These are phyloP conservation scores for Kernera saxatilis DNA, from an alignment of 345 rosid species.

Conservation along the genomic window DNA sequence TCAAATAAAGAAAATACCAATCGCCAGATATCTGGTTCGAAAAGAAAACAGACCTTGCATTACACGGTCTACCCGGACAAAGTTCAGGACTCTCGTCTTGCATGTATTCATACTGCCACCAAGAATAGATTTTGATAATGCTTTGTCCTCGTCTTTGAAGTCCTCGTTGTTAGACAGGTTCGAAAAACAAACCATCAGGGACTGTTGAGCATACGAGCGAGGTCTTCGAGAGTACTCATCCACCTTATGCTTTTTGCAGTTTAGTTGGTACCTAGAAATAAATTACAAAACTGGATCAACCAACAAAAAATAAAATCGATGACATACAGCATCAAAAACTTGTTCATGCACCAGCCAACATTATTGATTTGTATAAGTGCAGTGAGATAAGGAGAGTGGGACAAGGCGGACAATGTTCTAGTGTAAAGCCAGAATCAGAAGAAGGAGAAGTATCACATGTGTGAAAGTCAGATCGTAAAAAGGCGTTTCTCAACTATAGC, in stretches of 20 bases:
- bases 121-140: slow-evolving; percentile 66
- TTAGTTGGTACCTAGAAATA: slow-evolving; percentile 64
- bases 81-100: slow-evolving; percentile 70
- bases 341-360: slow-evolving; percentile 5
- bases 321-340: not conserved
- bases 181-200: slow-evolving; percentile 33
- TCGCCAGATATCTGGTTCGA: slow-evolving; percentile 15
- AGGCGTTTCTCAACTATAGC: not conserved
- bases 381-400: not conserved
- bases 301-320: not conserved
- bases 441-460: slow-evolving; percentile 1
- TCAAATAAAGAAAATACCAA: not conserved
- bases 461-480: slow-evolving; percentile 3
- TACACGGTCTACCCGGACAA: slow-evolving; percentile 46
- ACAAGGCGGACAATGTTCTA: not conserved
- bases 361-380: not conserved
- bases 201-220: slow-evolving; percentile 36
- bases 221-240: slow-evolving; percentile 49
- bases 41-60: slow-evolving; percentile 56
- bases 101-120: slow-evolving; percentile 73
- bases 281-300: slow-evolving; percentile 16
- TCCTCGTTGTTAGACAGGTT: slow-evolving; percentile 51
- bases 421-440: slow-evolving; percentile 13
- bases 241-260: slow-evolving; percentile 56
- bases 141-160: slow-evolving; percentile 49